Evolutionary conservation across 805 yeast genomes (phyloP).

Genomic region (Candida corydali): DNA sequence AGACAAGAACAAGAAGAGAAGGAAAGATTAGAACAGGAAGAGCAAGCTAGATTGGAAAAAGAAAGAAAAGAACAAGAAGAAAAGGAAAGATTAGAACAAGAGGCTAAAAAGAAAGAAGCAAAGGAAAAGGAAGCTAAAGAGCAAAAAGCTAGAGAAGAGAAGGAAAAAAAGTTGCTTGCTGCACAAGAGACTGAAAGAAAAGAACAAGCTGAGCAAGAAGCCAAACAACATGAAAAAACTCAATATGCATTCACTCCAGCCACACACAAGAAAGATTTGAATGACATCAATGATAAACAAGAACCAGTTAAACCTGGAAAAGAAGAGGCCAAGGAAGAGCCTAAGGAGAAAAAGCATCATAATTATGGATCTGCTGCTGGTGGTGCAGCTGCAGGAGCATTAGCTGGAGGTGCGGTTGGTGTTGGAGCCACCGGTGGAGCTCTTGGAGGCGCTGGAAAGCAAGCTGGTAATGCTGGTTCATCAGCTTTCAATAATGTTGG

Average conservation of each 20-base stretch:
- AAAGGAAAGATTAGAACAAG: slow-evolving; percentile 11
- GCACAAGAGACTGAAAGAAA: slow-evolving; percentile 8
- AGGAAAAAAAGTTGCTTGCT: slow-evolving; percentile 10
- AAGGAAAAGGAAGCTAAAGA: slow-evolving; percentile 13
- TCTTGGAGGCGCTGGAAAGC: slow-evolving; percentile 6
- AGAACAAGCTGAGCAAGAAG: slow-evolving; percentile 16
- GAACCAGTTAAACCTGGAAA: slow-evolving; percentile 8
- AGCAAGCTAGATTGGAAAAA: slow-evolving; percentile 10
- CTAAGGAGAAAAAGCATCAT: slow-evolving; percentile 1
- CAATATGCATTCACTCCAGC: slow-evolving; percentile 1
- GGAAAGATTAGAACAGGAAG: slow-evolving; percentile 16
- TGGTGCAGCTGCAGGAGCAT: slow-evolving; percentile 7
- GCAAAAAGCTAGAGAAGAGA: slow-evolving; percentile 11
- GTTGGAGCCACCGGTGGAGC: slow-evolving; percentile 8
- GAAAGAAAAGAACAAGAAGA: slow-evolving; percentile 12
- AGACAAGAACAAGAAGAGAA: slow-evolving; percentile 24
- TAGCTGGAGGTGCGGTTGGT: slow-evolving; percentile 8
- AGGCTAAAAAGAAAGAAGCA: slow-evolving; percentile 14
- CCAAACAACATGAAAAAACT: slow-evolving; percentile 14
- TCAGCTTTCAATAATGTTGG: slow-evolving; percentile 3
- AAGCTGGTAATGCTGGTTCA: slow-evolving; percentile 3
- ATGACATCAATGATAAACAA: slow-evolving; percentile 23
- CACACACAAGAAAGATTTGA: slow-evolving; percentile 1
- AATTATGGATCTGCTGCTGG: slow-evolving; percentile 2
- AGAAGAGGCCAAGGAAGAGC: background rate